Base-by-base conservation (phyloP, 2,329 filamentous ascomycete species). In the Colletotrichum higginsianum region DNA sequence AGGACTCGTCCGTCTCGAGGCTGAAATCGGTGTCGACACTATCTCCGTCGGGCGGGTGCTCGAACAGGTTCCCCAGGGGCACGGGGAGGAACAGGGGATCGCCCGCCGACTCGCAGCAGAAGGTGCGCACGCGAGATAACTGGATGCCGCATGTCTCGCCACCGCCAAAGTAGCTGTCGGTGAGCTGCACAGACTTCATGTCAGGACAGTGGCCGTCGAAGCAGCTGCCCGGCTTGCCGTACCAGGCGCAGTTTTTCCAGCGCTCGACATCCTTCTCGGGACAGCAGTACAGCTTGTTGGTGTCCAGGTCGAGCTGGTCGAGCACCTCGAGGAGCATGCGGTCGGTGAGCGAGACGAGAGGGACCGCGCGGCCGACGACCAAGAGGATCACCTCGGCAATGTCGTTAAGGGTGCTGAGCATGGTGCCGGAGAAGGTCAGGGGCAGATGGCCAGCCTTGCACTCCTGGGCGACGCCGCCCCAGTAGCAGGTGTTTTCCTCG, bases 191-290 rank as follows among this genome's bases (percentile, higher is more conserved):
- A 9, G 75, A 68, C 21, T 74, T 52, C 35, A 74, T 75, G 47
- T 74, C 74, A 0, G 74, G 73, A 50, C 79, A 82, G 68, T 81
- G 76, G 73, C 77, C 77, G 44, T 82, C 79, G 67, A 78, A 80
- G 70, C 79, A 82, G 58, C 63, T 78, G 12, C 78, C 79, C 0
- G 77, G 75, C 58, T 82, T 73, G n/a, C 80, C 80, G 38, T 80
- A 74, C 81, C 80, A 83, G n/a, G 67, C 62, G 73, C 79, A 83
- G 74, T 81, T 80, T 60, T 76, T 76, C 77, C 75, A 81, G 23
- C 23, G 23, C 38, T 60, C 49, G 15, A 76, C 68, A 16, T 80
- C 75, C 40, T 77, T 74, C 23, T 74, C 56, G 2, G 76, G 75
- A 60, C 78, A 80, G 72, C 78, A 80, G 68, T 76, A 80, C 16